Percentiles rank a stretch among this genome's conserved stretches.
phyloP scores from a whole-genome alignment of 1,284 basidiomycete species.

The Heterobasidion occidentale region DNA sequence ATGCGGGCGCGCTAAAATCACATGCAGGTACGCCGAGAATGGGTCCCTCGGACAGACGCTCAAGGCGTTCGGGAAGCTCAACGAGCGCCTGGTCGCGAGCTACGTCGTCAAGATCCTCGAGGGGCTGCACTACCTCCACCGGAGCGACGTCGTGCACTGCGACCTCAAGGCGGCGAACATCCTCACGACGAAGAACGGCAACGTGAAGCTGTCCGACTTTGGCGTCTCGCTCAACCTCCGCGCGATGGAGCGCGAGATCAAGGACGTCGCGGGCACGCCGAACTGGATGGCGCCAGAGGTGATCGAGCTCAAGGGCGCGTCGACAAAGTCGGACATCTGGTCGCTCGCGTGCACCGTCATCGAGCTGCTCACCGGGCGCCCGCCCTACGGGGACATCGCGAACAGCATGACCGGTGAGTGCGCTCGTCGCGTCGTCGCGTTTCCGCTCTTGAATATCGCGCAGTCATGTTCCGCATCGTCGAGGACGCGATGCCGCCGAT shows the following conservation, averaged over 20 bases:
- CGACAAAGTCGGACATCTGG: constrained; percentile 82
- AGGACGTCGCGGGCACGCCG: constrained; percentile 88
- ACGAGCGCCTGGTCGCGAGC: constrained; percentile 81
- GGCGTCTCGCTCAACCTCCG: constrained; percentile 98
- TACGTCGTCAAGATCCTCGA: constrained; percentile 94
- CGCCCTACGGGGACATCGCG: constrained; percentile 82
- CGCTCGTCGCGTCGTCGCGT: constrained; percentile 5
- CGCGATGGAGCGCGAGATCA: constrained; percentile 85
- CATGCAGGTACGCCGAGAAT: constrained; percentile 80
- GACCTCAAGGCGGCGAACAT: constrained; percentile 99
- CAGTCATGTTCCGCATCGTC: constrained; percentile 94
- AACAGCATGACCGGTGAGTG: constrained; percentile 77
- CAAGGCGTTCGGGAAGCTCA: constrained; percentile 86
- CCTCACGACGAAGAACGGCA: constrained; percentile 93
- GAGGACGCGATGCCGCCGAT: constrained; percentile 86
- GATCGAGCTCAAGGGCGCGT: constrained; percentile 77
- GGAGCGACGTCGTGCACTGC: constrained; percentile 77
- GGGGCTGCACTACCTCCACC: constrained; percentile 84
- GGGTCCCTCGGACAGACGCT: constrained; percentile 88
- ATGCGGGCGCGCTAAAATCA: background rate
- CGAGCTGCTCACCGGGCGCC: constrained; percentile 86
- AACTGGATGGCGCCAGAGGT: constrained; percentile 99
- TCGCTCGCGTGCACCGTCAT: constrained; percentile 91
- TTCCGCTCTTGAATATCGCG: background rate
- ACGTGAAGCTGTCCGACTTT: constrained; percentile 97